Evolutionary conservation across 306 rosid species (phyloP), one percentile per base, ranked within the genome.

Genomic region (Cucumis hystrix): DNA sequence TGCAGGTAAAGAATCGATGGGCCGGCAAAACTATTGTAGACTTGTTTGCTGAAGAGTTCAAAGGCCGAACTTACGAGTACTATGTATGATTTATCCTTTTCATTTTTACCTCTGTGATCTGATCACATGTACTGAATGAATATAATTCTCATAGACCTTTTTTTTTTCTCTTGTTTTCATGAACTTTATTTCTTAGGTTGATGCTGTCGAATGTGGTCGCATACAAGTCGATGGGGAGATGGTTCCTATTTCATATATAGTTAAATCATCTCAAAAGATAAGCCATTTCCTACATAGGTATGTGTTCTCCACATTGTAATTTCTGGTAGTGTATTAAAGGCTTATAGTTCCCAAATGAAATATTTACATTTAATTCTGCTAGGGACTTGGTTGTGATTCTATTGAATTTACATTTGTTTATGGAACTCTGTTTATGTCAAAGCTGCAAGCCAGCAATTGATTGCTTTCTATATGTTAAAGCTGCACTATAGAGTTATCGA

Each of bases 1-100:
- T 60, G n/a, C 83, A 96, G 98, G 99, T 91, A 23, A 91, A 92
- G 78, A 89, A 91, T 76, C 89, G 97, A 12, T 96, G 99, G 99
- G 96, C 91, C 0, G 99, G 98, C 58, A 91, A 89, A 90, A 88
- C 89, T 65, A 86, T 91, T 16, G 97, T 96, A 11, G 98, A 91
- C 80, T 86, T 96, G 83, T 92, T 96, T 45, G 83, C 99, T 1
- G 90, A 96, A 64, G 99, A 96, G 80, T 96, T 96, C 63, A 92
- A 92, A 81, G 98, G 99, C 75, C 89, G 98, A 68, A 88, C 92
- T 40, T 86, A 86, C 80, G 91, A 96, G 28, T 92, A 92, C 88
- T 90, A 92, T 88, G 97, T 92, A 87, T 49, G 85, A 63, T 47
- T 17, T 61, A 11, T 49, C 37, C 25, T 76, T 45, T 16, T 8